Conservation (phyloP, 345 rosid species). For the Arabidopsis arenosa region DNA sequence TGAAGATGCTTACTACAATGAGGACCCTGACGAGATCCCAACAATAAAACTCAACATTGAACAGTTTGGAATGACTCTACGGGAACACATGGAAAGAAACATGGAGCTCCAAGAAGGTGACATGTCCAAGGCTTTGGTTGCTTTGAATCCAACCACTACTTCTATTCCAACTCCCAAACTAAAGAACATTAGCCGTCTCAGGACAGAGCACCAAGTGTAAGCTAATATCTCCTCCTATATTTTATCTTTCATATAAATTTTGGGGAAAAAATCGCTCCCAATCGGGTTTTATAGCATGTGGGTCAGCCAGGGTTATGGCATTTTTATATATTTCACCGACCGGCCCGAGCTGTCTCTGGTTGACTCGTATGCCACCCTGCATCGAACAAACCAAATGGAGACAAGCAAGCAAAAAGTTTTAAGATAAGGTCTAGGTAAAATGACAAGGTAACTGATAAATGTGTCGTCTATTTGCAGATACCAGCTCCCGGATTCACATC, state of each 20-base stretch:
- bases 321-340: not conserved
- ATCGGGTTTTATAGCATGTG: slow-evolving; percentile 19
- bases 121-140: slow-evolving; percentile 85
- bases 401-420: not conserved
- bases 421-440: not conserved
- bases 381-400: not conserved
- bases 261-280: not conserved
- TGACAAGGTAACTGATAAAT: slow-evolving; percentile 31
- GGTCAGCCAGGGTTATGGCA: slow-evolving; percentile 6
- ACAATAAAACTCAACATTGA: slow-evolving; percentile 68
- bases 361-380: slow-evolving; percentile 12
- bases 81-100: slow-evolving; percentile 62
- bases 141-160: slow-evolving; percentile 68
- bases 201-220: slow-evolving; percentile 99
- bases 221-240: slow-evolving; percentile 44
- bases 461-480: slow-evolving; percentile 63
- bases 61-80: slow-evolving; percentile 64
- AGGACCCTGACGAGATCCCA: slow-evolving; percentile 85
- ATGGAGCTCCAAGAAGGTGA: slow-evolving; percentile 78
- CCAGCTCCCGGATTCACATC: slow-evolving; percentile 89
- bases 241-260: slow-evolving; percentile 16
- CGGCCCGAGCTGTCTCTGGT: not conserved
- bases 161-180: slow-evolving; percentile 74
- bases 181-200: slow-evolving; percentile 77
- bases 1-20: slow-evolving; percentile 63